Conservation (phyloP, 2,329 filamentous ascomycete species). For the Clarireedia homoeocarpa region DNA sequence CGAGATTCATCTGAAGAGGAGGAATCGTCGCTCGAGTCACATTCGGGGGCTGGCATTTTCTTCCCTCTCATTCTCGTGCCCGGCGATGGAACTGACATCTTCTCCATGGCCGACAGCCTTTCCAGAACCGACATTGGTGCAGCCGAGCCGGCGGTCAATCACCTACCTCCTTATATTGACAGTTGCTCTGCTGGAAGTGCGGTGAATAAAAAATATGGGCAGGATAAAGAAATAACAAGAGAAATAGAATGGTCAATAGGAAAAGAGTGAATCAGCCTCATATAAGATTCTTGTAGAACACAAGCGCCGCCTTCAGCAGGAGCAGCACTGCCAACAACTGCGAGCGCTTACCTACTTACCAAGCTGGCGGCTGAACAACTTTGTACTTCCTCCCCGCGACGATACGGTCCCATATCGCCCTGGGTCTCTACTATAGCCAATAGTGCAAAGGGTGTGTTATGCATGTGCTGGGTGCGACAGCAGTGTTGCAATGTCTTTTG, state of each 20-base stretch:
- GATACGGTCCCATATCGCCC: background rate
- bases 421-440: background rate
- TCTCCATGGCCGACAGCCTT: background rate
- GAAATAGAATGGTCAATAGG: no score
- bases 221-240: no score
- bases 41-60: background rate
- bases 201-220: no score
- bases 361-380: constrained; percentile 4
- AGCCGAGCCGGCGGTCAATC: no score
- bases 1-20: background rate
- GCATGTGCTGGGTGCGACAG: background rate
- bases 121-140: background rate
- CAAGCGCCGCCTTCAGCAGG: background rate
- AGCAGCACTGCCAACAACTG: background rate
- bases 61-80: background rate
- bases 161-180: no score
- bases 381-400: background rate
- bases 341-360: constrained; percentile 6
- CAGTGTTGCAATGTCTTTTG: background rate
- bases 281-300: background rate
- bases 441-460: background rate
- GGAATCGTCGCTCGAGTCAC: background rate
- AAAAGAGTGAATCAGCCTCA: background rate
- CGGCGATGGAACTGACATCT: background rate
- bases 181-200: no score